Evolutionary conservation across 495 filamentous ascomycete species (phyloP).

Genomic region (Neurospora sp.): DNA sequence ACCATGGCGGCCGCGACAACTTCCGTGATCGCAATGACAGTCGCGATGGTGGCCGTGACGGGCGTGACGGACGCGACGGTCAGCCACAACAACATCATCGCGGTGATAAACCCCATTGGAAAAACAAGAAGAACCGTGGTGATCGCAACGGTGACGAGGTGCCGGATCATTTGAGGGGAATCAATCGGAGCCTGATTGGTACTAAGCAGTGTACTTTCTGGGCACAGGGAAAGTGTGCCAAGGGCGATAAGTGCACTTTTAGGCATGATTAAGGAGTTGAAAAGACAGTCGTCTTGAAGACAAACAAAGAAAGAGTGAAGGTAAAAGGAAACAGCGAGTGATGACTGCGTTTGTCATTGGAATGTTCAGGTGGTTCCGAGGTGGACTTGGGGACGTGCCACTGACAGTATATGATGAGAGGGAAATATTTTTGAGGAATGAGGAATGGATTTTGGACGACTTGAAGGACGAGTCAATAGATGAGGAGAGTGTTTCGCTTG

Average conservation of each 20-base stretch:
- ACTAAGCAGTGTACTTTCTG: conserved; percentile 68
- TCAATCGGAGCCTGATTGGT: conserved; percentile 35
- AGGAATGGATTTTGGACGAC: not conserved
- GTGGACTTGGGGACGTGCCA: too few species aligned
- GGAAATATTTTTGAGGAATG: not conserved
- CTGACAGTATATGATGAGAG: too few species aligned
- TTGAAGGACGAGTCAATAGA: not conserved
- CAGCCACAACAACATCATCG: not conserved
- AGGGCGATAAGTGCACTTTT: conserved; percentile 80
- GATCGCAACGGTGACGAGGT: conserved; percentile 4
- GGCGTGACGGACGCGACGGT: not conserved
- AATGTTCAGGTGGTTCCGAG: too few species aligned
- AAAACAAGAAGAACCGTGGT: not conserved
- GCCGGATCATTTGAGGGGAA: conserved; percentile 28
- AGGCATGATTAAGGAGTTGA: conserved; percentile 44
- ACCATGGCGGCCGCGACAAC: conserved; percentile 2
- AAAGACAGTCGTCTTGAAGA: too few species aligned
- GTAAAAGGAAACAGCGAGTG: too few species aligned
- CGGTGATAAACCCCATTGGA: not conserved
- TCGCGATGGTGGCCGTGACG: not conserved
- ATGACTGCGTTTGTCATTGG: too few species aligned
- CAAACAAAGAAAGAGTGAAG: too few species aligned
- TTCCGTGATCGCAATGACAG: conserved; percentile 14
- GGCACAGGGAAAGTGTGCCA: conserved; percentile 66
- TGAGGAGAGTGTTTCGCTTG: not conserved